Evolutionary conservation across 306 rosid genomes (phyloP).

Genomic region (Trifolium fragiferum): DNA sequence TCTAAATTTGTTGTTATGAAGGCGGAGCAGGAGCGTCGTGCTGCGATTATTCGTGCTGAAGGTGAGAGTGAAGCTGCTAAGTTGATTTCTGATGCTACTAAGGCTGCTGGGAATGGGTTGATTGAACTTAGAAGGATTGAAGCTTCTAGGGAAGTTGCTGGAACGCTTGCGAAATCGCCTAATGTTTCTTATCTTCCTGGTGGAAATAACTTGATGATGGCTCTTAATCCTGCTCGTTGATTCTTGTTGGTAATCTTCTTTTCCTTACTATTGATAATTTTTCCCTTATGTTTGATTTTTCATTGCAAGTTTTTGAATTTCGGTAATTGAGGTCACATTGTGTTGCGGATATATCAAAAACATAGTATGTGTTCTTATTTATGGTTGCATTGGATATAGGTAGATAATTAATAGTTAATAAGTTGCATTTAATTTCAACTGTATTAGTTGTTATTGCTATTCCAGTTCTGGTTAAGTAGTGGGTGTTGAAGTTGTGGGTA

Average conservation of each 20-base stretch:
- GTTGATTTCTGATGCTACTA: conserved; percentile 83
- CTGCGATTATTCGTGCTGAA: conserved; percentile 82
- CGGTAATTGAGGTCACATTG: not conserved
- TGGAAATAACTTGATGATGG: conserved; percentile 64
- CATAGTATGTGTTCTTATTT: not conserved
- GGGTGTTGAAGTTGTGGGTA: not conserved
- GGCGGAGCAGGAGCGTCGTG: conserved; percentile 92
- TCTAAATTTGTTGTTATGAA: conserved; percentile 92
- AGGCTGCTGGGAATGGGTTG: conserved; percentile 66
- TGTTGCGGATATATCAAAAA: not conserved
- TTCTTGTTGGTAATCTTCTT: conserved; percentile 1
- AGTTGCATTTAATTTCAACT: not conserved
- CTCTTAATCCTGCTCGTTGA: conserved; percentile 71
- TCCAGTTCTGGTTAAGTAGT: not conserved
- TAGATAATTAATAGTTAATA: not conserved
- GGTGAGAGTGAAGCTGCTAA: conserved; percentile 93
- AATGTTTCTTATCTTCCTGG: conserved; percentile 79
- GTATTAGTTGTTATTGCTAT: not conserved
- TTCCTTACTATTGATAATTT: no score
- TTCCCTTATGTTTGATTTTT: not conserved
- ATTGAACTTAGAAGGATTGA: conserved; percentile 87
- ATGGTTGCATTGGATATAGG: not conserved
- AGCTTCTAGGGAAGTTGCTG: conserved; percentile 81
- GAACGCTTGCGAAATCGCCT: conserved; percentile 77
- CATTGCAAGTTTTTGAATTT: not conserved